These are phyloP conservation scores for Dactylella cylindrospora DNA, from an alignment of 2,329 filamentous ascomycete species.

Conservation along the genomic window DNA sequence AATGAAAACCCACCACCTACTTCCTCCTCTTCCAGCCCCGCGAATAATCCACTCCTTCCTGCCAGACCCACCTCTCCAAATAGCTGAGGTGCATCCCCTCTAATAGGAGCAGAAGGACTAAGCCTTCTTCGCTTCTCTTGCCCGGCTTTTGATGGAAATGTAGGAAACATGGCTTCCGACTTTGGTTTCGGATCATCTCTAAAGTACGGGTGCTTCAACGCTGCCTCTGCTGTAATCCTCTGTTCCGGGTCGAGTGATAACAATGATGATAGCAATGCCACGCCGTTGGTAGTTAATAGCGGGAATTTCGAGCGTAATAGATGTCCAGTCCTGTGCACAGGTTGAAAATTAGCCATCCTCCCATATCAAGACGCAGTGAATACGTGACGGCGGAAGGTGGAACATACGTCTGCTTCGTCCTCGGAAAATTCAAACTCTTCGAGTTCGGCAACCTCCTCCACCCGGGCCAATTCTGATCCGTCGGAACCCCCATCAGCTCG, in stretches of 20 bases:
- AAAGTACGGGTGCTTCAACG: conserved; percentile 83
- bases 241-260: conserved; percentile 72
- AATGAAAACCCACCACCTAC: conserved; percentile 56
- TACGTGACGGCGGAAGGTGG: conserved; percentile 44
- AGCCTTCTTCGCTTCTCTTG: conserved; percentile 77
- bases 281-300: conserved; percentile 73
- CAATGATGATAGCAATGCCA: conserved; percentile 67
- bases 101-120: conserved; percentile 78
- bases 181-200: conserved; percentile 86
- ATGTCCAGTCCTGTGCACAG: conserved; percentile 54
- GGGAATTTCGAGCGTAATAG: conserved; percentile 77
- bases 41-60: conserved; percentile 56
- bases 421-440: conserved; percentile 70
- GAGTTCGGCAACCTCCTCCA: conserved; percentile 89
- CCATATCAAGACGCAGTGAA: background rate
- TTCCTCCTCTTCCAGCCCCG: conserved; percentile 56
- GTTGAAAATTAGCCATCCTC: background rate
- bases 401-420: conserved; percentile 49
- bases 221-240: conserved; percentile 70
- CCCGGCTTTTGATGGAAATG: conserved; percentile 91
- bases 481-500: conserved; percentile 81
- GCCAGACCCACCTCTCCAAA: conserved; percentile 51
- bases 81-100: conserved; percentile 66
- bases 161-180: conserved; percentile 88
- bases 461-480: conserved; percentile 76